Percentiles rank a stretch among this genome's conserved stretches.
Conservation (phyloP, 108 stramenopile genomes). For the Pelagomonas calceolata region DNA sequence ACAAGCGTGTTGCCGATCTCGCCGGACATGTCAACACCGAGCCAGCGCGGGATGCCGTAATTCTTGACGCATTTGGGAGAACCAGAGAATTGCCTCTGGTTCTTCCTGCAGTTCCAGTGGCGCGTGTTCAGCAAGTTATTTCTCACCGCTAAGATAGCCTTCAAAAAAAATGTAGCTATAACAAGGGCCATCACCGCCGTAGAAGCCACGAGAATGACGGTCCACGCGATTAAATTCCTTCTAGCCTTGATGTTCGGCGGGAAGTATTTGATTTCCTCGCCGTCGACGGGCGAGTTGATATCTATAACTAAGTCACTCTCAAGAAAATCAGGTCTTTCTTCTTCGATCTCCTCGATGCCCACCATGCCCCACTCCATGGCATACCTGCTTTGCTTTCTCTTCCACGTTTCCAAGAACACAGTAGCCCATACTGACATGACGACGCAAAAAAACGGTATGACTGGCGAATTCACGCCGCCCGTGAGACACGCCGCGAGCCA, state of each 20-base stretch:
- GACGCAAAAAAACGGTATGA: constrained; percentile 20
- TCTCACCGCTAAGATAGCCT: neutral
- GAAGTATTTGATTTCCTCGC: constrained; percentile 3
- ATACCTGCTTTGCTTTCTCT: constrained; percentile 24
- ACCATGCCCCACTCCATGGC: constrained; percentile 35
- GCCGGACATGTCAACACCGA: neutral
- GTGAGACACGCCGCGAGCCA: neutral
- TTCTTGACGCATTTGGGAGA: neutral
- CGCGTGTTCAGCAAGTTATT: neutral
- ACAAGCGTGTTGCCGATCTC: constrained; percentile 4
- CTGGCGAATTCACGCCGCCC: constrained; percentile 19
- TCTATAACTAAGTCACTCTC: constrained; percentile 8
- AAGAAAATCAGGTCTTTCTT: constrained; percentile 24
- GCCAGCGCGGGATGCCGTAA: neutral
- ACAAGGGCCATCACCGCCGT: neutral
- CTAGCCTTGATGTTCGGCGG: neutral
- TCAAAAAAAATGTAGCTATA: neutral
- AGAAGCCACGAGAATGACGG: neutral
- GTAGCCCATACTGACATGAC: constrained; percentile 32
- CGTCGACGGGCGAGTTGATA: constrained; percentile 8
- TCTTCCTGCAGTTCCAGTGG: neutral
- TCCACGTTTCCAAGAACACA: constrained; percentile 34
- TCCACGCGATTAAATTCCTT: neutral
- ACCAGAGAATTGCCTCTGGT: too few species aligned
- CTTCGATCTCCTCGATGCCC: constrained; percentile 33